phyloP scores from a whole-genome alignment of 805 yeast species.

The Yamadazyma olivae region DNA sequence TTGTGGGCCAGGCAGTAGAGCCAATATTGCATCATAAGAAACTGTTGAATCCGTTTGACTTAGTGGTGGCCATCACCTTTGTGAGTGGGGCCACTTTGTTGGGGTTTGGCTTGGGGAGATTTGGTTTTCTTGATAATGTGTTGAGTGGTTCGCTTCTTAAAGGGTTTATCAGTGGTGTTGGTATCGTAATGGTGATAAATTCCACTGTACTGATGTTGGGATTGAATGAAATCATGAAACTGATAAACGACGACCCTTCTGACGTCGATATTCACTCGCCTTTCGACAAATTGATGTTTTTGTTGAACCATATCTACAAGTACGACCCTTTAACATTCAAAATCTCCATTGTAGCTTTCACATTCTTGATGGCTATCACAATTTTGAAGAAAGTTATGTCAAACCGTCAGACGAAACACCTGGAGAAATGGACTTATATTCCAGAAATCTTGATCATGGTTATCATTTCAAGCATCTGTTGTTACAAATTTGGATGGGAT shows the following conservation, averaged over 20 bases:
- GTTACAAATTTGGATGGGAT: constrained; percentile 47
- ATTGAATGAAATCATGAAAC: constrained; percentile 42
- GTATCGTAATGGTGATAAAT: constrained; percentile 49
- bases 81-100: constrained; percentile 72
- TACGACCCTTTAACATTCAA: constrained; percentile 58
- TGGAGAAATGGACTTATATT: constrained; percentile 51
- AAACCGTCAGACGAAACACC: constrained; percentile 13
- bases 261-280: constrained; percentile 54
- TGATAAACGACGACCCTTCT: constrained; percentile 31
- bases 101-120: constrained; percentile 73
- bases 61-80: constrained; percentile 67
- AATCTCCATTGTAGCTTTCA: constrained; percentile 43
- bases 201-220: constrained; percentile 75
- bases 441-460: constrained; percentile 89
- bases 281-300: constrained; percentile 60
- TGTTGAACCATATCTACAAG: constrained; percentile 45
- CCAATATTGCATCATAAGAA: constrained; percentile 37
- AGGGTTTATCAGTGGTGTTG: constrained; percentile 44
- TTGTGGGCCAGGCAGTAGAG: constrained; percentile 46
- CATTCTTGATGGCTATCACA: constrained; percentile 6
- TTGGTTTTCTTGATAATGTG: constrained; percentile 63
- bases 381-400: constrained; percentile 28
- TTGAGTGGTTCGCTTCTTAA: constrained; percentile 38
- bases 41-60: constrained; percentile 41
- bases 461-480: constrained; percentile 52